Evolutionary conservation across 2,329 filamentous ascomycete species (phyloP).

Genomic region (Fusarium poae): DNA sequence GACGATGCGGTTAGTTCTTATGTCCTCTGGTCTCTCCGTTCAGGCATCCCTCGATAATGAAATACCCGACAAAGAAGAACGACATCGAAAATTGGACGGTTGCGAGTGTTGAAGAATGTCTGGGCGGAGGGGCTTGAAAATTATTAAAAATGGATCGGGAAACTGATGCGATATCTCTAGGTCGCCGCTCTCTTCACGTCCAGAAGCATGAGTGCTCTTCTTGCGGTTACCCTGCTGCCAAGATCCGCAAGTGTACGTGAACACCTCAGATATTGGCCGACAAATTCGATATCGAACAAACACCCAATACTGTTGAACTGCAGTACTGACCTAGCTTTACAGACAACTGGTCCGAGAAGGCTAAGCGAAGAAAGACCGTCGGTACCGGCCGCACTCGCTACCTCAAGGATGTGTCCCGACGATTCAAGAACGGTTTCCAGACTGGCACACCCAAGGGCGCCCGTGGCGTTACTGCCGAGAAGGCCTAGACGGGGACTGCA

Average conservation of each 20-base stretch:
- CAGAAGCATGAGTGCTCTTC: slow-evolving; percentile 98
- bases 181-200: slow-evolving; percentile 97
- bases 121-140: slow-evolving; percentile 16
- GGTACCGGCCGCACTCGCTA: slow-evolving; percentile 96
- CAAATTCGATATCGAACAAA: slow-evolving; percentile 19
- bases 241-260: slow-evolving; percentile 97
- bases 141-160: slow-evolving; percentile 14
- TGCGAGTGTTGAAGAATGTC: slow-evolving; percentile 35
- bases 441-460: slow-evolving; percentile 87
- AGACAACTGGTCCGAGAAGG: slow-evolving; percentile 99
- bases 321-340: slow-evolving; percentile 48
- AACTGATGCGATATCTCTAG: slow-evolving; percentile 61
- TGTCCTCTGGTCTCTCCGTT: slow-evolving; percentile 31
- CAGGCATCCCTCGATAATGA: slow-evolving; percentile 35
- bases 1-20: slow-evolving; percentile 89
- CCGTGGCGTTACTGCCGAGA: slow-evolving; percentile 69
- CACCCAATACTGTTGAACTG: slow-evolving; percentile 2
- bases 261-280: slow-evolving; percentile 14
- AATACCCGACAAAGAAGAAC: slow-evolving; percentile 26
- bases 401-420: slow-evolving; percentile 91
- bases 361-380: slow-evolving; percentile 99
- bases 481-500: slow-evolving; percentile 50
- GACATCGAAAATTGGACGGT: slow-evolving; percentile 19
- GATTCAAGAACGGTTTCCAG: slow-evolving; percentile 99
- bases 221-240: slow-evolving; percentile 97